Base-by-base conservation (phyloP, 148 eudicot genomes). In the Fagopyrum esculentum region DNA sequence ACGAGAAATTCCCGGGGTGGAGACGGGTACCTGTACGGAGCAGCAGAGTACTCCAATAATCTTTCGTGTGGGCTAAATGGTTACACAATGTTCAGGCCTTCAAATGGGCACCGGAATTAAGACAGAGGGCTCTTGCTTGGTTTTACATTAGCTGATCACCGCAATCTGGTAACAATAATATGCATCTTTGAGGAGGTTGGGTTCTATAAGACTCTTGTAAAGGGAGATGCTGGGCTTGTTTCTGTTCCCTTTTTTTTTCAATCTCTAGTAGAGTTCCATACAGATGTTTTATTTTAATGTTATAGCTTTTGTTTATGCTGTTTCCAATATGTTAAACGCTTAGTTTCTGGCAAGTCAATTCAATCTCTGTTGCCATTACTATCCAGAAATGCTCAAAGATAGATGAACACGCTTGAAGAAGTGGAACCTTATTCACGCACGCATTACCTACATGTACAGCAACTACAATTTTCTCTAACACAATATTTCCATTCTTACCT, bases 41-140 rank as follows among this genome's bases (percentile, higher is more conserved):
- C 85, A 44, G 85, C 89, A 0, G 97, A 90, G 45, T 90, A 89
- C 77, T 69, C 96, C 7, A 90, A 88, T 71, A 90, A 88, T 71
- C 70, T 88, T 76, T 74, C 85, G 8, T 73, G 85, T 22, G 86
- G 88, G 43, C 78, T 87, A 9, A 90, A 90, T 79, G 89, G 90
- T n/a, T 92, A 95, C 56, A 59, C 85, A 2, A 79, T 90, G 72
- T 90, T 85, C 82, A 81, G 90, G 79, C 97, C 97, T 57, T 90
- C 97, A 54, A 90, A 82, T 82, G 92, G 98, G 60, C 93, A 79
- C 74, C 90, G 85, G 88, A 45, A 50, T 6, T 17, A 17, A 19
- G 46, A 19, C 9, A 51, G 56, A 51, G 9, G 69, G 26, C 19
- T 56, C 26, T 56, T n/a, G 19, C 16, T 16, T 66, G 46, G 8